Evolutionary conservation across 116 monocot species (phyloP), one percentile per base, ranked within the genome.

Genomic region (Dioscorea cayenensis): DNA sequence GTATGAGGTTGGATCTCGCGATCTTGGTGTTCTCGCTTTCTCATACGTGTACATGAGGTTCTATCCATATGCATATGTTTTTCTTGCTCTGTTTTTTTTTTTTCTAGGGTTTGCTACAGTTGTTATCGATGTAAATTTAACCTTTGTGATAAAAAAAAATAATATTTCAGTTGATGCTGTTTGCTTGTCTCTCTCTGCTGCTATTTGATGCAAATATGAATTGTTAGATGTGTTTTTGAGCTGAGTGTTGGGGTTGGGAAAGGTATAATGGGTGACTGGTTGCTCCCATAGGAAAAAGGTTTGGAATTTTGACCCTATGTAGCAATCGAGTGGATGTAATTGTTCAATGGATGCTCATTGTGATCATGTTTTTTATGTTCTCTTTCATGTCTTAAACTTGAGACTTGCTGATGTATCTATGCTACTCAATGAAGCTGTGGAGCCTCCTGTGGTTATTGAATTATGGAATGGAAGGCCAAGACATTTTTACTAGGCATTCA

Each of bases 1-100:
- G 81, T 91, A 7, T 91, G 72, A 68, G 35, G 5, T 5, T 55
- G n/a, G 55, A 55, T n/a, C 43, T 6, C 5, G 43, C 11, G 43
- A 43, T 43, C 43, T 43, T 12, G 43, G 7, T 43, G 4, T 43
- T 43, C 43, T 55, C n/a, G 17, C 55, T 12, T 16, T 55, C 55
- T 55, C 55, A 18, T n/a, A 18, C 55, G 32, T 55, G n/a, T n/a
- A 55, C n/a, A n/a, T n/a, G 16, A 4, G 16, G 55, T 55, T 55
- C 55, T 55, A n/a, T 55, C n/a, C 19, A 55, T 51, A n/a, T 55
- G 17, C n/a, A 55, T 55, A 5, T 55, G 16, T n/a, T 55, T n/a
- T 55, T 55, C 55, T 55, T 55, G 11, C 17, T 55, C 55, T 55
- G 55, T 55, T 55, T 55, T 16, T 55, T 16, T 55, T 2, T 16